Evolutionary conservation across 805 yeast genomes (phyloP).

Genomic region (Candida ponderosae): DNA sequence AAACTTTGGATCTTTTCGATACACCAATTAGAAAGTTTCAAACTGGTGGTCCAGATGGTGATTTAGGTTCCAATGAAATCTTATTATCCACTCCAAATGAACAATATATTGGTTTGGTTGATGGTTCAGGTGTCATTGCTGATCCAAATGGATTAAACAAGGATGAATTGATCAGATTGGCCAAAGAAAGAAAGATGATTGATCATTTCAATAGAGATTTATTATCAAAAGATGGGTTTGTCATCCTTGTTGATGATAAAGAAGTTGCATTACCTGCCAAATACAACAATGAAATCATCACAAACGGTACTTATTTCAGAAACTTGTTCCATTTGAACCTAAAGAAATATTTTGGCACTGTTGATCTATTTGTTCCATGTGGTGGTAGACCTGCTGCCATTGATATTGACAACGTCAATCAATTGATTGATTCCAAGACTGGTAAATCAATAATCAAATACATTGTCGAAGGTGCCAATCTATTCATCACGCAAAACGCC

Average conservation of each 20-base stretch:
- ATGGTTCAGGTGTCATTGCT: slow-evolving; percentile 91
- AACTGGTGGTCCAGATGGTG: slow-evolving; percentile 99
- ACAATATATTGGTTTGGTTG: slow-evolving; percentile 80
- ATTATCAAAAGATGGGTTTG: slow-evolving; percentile 69
- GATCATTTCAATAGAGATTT: slow-evolving; percentile 57
- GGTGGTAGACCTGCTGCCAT: slow-evolving; percentile 98
- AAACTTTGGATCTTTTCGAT: slow-evolving; percentile 57
- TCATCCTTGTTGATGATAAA: slow-evolving; percentile 78
- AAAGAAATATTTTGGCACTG: slow-evolving; percentile 51
- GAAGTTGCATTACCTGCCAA: slow-evolving; percentile 60
- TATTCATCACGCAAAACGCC: slow-evolving; percentile 92
- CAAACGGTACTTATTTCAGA: slow-evolving; percentile 85
- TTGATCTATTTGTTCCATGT: slow-evolving; percentile 92
- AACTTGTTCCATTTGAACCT: slow-evolving; percentile 79
- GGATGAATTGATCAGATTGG: slow-evolving; percentile 69
- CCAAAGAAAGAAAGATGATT: slow-evolving; percentile 69
- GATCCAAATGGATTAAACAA: slow-evolving; percentile 89
- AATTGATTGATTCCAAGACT: slow-evolving; percentile 63
- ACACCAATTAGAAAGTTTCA: slow-evolving; percentile 69
- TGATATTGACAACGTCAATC: slow-evolving; percentile 73
- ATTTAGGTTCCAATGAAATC: slow-evolving; percentile 92
- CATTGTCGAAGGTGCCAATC: slow-evolving; percentile 95
- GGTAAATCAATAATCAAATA: slow-evolving; percentile 76
- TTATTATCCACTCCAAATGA: slow-evolving; percentile 70
- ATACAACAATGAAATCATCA: slow-evolving; percentile 53